Conservation (phyloP, 441 rosid genomes). For the Corymbia calophylla region DNA sequence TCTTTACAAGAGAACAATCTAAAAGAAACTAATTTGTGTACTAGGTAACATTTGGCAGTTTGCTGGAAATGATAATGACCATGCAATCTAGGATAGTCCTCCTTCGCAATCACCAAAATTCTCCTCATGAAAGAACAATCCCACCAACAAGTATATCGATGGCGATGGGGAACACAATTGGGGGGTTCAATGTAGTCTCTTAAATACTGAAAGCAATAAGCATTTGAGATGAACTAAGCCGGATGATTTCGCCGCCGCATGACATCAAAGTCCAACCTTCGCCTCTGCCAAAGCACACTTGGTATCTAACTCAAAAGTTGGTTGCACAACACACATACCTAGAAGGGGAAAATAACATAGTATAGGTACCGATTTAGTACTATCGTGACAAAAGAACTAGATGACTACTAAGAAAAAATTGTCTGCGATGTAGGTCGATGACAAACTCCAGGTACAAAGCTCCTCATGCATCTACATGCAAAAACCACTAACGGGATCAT, state of each 20-base stretch:
- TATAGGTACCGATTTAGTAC: neutral
- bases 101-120: neutral
- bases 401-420: neutral
- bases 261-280: neutral
- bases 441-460: neutral
- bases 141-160: no score
- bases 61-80: neutral
- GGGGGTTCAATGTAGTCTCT: neutral
- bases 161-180: neutral
- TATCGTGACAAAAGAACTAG: neutral
- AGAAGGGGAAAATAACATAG: neutral
- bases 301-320: neutral
- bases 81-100: neutral
- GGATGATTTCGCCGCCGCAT: neutral
- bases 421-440: neutral
- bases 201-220: neutral
- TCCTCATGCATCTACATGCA: neutral
- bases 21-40: neutral
- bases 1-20: neutral
- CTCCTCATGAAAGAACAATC: neutral
- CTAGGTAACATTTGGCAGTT: neutral
- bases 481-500: neutral
- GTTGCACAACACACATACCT: rapidly evolving
- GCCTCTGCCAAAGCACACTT: neutral
- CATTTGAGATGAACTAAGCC: neutral